Percentiles rank a stretch among this genome's conserved stretches.
Conservation (phyloP, 2,329 filamentous ascomycete species). For the Fonsecaea nubica region DNA sequence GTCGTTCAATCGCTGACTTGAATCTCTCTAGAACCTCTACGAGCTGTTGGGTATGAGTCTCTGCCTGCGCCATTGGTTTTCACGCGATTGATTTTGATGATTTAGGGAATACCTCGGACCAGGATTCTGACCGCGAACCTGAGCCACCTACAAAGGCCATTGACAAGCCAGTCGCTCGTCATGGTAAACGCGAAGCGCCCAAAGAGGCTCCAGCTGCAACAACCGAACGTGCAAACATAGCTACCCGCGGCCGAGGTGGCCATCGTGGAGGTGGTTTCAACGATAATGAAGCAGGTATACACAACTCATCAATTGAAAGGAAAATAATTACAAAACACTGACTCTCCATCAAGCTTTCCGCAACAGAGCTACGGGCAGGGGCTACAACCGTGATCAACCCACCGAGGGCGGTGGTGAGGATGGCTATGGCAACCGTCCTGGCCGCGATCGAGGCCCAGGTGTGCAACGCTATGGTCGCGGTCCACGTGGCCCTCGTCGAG, state of each 20-base stretch:
- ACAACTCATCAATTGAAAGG: conserved; percentile 29
- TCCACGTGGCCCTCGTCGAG: conserved; percentile 59
- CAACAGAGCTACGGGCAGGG: conserved; percentile 80
- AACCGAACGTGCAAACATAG: conserved; percentile 45
- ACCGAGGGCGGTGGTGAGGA: conserved; percentile 67
- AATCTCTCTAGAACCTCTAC: conserved; percentile 79
- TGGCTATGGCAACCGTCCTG: conserved; percentile 44
- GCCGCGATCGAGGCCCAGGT: conserved; percentile 51
- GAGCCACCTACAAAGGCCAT: conserved; percentile 84
- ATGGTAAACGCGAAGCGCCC: conserved; percentile 85
- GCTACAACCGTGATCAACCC: conserved; percentile 80
- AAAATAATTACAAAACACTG: conserved; percentile 15
- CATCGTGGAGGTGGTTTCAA: conserved; percentile 64
- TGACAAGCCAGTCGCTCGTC: conserved; percentile 79
- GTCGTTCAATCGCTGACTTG: conserved; percentile 26
- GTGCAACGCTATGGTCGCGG: conserved; percentile 66
- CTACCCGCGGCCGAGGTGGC: conserved; percentile 54
- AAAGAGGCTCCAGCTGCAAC: conserved; percentile 72
- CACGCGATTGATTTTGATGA: conserved; percentile 32
- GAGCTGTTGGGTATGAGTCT: conserved; percentile 86
- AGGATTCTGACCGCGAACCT: conserved; percentile 75
- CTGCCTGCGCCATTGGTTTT: conserved; percentile 36
- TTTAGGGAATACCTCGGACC: conserved; percentile 72
- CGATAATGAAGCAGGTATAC: conserved; percentile 88
- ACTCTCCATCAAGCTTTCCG: conserved; percentile 73